Base-by-base conservation (phyloP, 2,329 filamentous ascomycete species). In the Drechslerella dactyloides region DNA sequence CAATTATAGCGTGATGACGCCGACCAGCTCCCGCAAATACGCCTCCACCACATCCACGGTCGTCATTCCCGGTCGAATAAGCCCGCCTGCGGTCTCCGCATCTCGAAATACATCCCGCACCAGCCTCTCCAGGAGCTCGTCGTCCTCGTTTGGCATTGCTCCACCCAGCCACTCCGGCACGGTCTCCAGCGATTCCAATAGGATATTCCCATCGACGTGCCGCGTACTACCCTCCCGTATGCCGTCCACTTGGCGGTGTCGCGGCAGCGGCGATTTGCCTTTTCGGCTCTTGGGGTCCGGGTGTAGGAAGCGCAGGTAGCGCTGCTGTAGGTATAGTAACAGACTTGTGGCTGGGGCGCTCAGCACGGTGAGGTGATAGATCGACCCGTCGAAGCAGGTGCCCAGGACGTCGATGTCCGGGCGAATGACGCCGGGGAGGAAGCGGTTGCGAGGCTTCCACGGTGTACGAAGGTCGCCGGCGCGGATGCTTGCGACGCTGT, bases 301-400 rank as follows among this genome's bases (percentile, higher is more conserved):
- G 27, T 33, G 3, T 33, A 33, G 27, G 27, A 33, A 8, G 27
- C 27, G 46, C 2, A 64, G 19, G 30, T 64, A 70, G 10, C 35
- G 24, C 7, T 60, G 55, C 17, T 70, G 59, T 19, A 70, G 19
- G 35, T 64, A 70, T 17, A 59, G 59, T 19, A 70, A 27, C 6
- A 70, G 19, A 17, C 56, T 44, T 21, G 50, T 59, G 11, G 66
- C 66, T 5, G 48, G 52, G 23, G 55, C 51, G 33, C 83, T 81
- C 0, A 97, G 80, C 13, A 93, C 80, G 0, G 85, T 85, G 75
- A 97, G 89, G 63, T 89, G 85, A 73, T 86, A 85, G 23, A 93
- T 76, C 0, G 87, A 86, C 0, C 90, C 90, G 76, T 90, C 86
- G 35, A 91, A 83, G 5, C 85, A 85, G 5, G 88, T 82, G 0